Conservation (phyloP, 768 basidiomycete genomes). For the Boletus huronensis region DNA sequence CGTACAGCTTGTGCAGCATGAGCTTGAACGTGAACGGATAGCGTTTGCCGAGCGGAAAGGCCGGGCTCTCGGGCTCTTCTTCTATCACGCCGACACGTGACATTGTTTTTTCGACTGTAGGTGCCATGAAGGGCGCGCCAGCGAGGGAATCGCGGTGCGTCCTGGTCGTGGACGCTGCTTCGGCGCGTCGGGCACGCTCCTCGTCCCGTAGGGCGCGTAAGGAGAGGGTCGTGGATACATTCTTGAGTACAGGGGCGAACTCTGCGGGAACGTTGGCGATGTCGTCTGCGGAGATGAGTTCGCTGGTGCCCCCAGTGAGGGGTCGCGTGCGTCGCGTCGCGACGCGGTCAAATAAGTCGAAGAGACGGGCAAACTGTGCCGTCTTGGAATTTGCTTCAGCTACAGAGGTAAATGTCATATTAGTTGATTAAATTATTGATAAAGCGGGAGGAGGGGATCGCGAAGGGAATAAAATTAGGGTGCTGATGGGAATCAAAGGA, state of each 20-base stretch:
- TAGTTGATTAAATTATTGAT: conserved; percentile 5
- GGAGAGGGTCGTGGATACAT: conserved; percentile 35
- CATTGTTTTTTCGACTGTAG: not conserved
- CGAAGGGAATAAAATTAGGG: not conserved
- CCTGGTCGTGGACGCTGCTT: not conserved
- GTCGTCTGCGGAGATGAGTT: conserved; percentile 30
- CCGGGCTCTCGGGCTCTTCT: conserved; percentile 29
- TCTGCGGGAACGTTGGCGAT: conserved; percentile 28
- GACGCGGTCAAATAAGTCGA: conserved; percentile 52
- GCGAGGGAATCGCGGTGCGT: conserved; percentile 24
- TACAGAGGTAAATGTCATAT: conserved; percentile 20
- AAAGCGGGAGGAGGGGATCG: not conserved
- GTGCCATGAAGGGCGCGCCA: conserved; percentile 13
- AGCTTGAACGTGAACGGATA: conserved; percentile 64
- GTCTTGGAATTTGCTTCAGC: conserved; percentile 36
- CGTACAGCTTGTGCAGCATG: conserved; percentile 66
- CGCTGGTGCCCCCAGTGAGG: conserved; percentile 10
- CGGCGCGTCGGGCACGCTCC: conserved; percentile 1
- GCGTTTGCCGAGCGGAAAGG: conserved; percentile 40
- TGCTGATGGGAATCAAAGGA: not conserved
- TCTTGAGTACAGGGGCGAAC: conserved; percentile 34
- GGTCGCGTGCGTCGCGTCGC: conserved; percentile 41
- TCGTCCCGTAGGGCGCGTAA: conserved; percentile 33
- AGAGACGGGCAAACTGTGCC: conserved; percentile 52
- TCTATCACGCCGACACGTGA: conserved; percentile 6